Evolutionary conservation across 768 basidiomycete genomes (phyloP).

Genomic region (Mycena chlorophos): DNA sequence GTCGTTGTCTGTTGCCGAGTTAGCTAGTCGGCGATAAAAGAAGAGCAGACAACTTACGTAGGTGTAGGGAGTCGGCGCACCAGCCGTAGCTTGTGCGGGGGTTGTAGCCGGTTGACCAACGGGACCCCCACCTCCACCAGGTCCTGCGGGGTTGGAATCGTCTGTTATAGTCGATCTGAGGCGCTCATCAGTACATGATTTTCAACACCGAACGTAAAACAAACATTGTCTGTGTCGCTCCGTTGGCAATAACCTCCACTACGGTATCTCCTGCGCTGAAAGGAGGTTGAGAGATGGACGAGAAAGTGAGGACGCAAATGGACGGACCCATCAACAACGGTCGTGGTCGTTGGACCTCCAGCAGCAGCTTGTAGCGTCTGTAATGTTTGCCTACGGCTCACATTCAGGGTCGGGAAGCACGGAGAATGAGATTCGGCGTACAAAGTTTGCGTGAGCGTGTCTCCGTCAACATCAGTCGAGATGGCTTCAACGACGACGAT

Average conservation of each 20-base stretch:
- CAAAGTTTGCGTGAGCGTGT: slow-evolving; percentile 5
- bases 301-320: neutral
- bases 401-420: neutral
- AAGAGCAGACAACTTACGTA: slow-evolving; percentile 3
- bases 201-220: neutral
- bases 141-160: slow-evolving; percentile 3
- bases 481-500: slow-evolving; percentile 14
- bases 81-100: slow-evolving; percentile 6
- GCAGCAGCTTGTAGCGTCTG: neutral
- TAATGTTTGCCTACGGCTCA: neutral
- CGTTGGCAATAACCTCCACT: slow-evolving; percentile 1
- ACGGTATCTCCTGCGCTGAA: neutral
- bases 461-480: slow-evolving; percentile 6
- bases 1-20: neutral
- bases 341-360: neutral
- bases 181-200: neutral
- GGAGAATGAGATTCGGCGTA: neutral
- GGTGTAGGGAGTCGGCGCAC: slow-evolving; percentile 15
- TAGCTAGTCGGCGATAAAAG: neutral
- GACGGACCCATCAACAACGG: neutral
- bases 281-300: neutral
- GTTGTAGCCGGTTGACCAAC: slow-evolving; percentile 16
- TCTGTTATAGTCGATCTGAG: neutral
- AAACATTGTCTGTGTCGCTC: neutral
- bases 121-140: slow-evolving; percentile 1